A percentile compares a stretch with the other conserved stretches of the same genome.
Evolutionary conservation across 805 yeast genomes (phyloP).

Genomic region (Millerago galiae): DNA sequence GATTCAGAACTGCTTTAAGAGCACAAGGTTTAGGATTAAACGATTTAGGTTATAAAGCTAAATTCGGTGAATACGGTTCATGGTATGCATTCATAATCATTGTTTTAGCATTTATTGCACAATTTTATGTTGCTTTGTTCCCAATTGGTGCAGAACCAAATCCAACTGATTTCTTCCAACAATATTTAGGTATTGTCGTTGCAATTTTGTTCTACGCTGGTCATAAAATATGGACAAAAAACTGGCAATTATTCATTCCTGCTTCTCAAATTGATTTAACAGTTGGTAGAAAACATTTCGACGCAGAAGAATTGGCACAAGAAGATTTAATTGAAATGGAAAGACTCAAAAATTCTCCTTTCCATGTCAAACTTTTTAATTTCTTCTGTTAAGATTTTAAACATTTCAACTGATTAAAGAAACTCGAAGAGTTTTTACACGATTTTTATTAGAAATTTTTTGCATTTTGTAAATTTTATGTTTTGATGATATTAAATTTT

Average conservation of each 20-base stretch:
- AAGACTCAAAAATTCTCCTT: constrained; percentile 12
- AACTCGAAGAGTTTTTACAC: too few species aligned
- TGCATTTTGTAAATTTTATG: not conserved
- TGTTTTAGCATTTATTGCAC: constrained; percentile 44
- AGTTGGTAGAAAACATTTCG: constrained; percentile 43
- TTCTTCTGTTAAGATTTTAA: constrained; percentile 6
- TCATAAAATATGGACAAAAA: constrained; percentile 37
- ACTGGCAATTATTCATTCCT: constrained; percentile 28
- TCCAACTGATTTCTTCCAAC: constrained; percentile 41
- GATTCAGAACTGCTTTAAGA: constrained; percentile 52
- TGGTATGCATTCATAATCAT: constrained; percentile 42
- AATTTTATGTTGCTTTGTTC: constrained; percentile 59
- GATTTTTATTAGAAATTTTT: not conserved
- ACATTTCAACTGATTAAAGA: not conserved
- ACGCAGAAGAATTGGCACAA: constrained; percentile 30
- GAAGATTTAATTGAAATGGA: constrained; percentile 30
- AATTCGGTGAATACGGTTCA: constrained; percentile 47
- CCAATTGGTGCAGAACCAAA: constrained; percentile 41
- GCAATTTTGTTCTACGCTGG: constrained; percentile 38
- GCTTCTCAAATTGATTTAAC: constrained; percentile 48
- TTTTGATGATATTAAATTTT: not conserved
- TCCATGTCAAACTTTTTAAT: constrained; percentile 4
- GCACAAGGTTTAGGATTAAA: constrained; percentile 42
- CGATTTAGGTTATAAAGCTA: constrained; percentile 49
- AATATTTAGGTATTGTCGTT: constrained; percentile 43